Evolutionary conservation across 371 early-diverging fungal genomes (phyloP).

Genomic region (Rhizopus microsporus): DNA sequence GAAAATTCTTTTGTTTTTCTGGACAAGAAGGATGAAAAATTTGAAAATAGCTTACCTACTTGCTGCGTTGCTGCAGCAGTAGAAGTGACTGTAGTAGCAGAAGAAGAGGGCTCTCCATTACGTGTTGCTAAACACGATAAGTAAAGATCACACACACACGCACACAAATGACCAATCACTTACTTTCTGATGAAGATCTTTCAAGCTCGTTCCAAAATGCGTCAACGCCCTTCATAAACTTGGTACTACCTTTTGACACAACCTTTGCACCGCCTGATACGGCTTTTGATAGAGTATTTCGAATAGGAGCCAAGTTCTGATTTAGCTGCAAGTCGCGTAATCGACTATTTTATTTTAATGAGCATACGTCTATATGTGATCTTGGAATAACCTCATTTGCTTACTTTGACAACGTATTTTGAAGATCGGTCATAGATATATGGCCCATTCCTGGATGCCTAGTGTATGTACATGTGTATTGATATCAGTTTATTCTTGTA

Average conservation of each 20-base stretch:
- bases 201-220: slow-evolving; percentile 57
- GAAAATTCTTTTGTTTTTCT: slow-evolving; percentile 57
- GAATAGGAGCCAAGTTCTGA: slow-evolving; percentile 60
- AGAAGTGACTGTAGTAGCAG: slow-evolving; percentile 24
- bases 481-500: not conserved
- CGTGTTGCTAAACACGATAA: not conserved
- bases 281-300: slow-evolving; percentile 63
- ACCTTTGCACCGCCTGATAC: slow-evolving; percentile 57
- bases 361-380: not conserved
- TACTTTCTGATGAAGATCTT: not conserved
- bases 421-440: slow-evolving; percentile 61
- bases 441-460: slow-evolving; percentile 70
- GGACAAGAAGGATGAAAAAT: slow-evolving; percentile 56
- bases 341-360: slow-evolving; percentile 19
- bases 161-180: too few species aligned
- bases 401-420: slow-evolving; percentile 65
- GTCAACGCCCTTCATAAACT: slow-evolving; percentile 51
- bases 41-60: slow-evolving; percentile 57
- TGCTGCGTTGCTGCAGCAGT: slow-evolving; percentile 53
- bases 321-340: slow-evolving; percentile 62
- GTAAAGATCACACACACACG: not conserved
- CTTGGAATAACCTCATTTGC: slow-evolving; percentile 2
- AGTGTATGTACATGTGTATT: not conserved
- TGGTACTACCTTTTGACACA: slow-evolving; percentile 51
- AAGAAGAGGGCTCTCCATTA: not conserved